phyloP scores from a whole-genome alignment of 768 basidiomycete species.

The Neoboletus magnificus region DNA sequence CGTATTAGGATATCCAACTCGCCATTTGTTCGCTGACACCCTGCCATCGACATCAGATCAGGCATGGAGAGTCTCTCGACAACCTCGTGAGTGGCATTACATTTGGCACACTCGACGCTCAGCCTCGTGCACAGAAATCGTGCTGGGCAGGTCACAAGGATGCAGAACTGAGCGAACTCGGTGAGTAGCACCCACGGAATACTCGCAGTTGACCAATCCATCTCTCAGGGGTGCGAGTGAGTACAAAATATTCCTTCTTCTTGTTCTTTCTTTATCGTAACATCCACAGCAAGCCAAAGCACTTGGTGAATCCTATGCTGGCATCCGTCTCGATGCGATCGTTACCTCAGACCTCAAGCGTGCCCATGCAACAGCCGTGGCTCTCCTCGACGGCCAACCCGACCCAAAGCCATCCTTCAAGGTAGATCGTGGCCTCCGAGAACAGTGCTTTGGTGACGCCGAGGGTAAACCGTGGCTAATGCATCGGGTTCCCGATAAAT shows the following conservation, averaged over 20 bases:
- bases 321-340: conserved; percentile 49
- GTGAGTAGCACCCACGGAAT: conserved; percentile 35
- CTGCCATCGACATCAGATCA: conserved; percentile 41
- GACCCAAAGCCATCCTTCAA: conserved; percentile 45
- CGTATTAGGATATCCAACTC: too few species aligned
- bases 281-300: conserved; percentile 59
- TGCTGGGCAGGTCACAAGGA: conserved; percentile 79
- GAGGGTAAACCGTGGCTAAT: conserved; percentile 56
- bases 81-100: conserved; percentile 50
- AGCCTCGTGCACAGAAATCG: conserved; percentile 30
- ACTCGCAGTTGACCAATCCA: conserved; percentile 2
- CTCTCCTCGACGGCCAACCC: conserved; percentile 47
- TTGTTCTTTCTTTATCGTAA: neutral
- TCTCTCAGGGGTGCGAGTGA: conserved; percentile 53
- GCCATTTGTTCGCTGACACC: neutral
- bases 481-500: conserved; percentile 26
- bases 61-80: conserved; percentile 77
- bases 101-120: neutral
- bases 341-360: conserved; percentile 67
- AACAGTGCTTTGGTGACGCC: conserved; percentile 67
- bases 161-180: conserved; percentile 71
- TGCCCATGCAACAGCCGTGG: conserved; percentile 58
- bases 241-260: conserved; percentile 4
- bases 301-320: conserved; percentile 51
- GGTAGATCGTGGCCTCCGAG: conserved; percentile 53